Base-by-base conservation (phyloP, 495 filamentous ascomycete species). In the Hypoxylon trugodes region DNA sequence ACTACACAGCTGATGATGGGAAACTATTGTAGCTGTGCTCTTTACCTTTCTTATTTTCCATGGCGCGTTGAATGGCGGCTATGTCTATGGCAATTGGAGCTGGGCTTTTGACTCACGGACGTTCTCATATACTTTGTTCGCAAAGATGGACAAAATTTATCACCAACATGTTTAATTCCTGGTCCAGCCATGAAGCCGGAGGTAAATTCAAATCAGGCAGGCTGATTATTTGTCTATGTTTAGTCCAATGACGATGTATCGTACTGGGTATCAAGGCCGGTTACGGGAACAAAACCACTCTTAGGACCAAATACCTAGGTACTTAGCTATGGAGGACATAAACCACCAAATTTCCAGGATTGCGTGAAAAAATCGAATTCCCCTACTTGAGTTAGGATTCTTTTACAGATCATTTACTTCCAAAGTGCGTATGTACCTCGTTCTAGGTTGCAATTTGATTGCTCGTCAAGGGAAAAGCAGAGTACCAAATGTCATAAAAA, bases 401-500 rank as follows among this genome's bases (percentile, higher is more conserved):
- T 15, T 18, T 35, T 26, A 30, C 16, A 26, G 56, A 19, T 6
- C 25, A 18, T 13, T 35, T 6, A 21, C 22, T 47, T 21, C 30
- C 15, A 42, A 22, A 47, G 26, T 21, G 13, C 9, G 1, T 6
- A 33, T 51, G 7, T 25, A 47, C n/a, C 12, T 30, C 16, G 16
- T 28, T 12, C 15, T 24, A n/a, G 12, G 25, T 30, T 49, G 37
- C n/a, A 35, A 25, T 30, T 21, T 25, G 6, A 45, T 60, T 36
- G 8, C 16, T 18, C 15, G 35, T 42, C 13, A 36, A 38, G 26
- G 55, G n/a, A 40, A 30, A 41, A 25, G 36, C 28, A 30, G 54
- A 59, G 47, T 47, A 28, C n/a, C 26, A 13, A 42, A 45, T 48
- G 55, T 37, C 25, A 57, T 51, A 22, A 30, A 47, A 16, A 32